These are phyloP conservation scores for Lodderomyces theae DNA, from an alignment of 1,139 yeast genomes.

Conservation along the genomic window DNA sequence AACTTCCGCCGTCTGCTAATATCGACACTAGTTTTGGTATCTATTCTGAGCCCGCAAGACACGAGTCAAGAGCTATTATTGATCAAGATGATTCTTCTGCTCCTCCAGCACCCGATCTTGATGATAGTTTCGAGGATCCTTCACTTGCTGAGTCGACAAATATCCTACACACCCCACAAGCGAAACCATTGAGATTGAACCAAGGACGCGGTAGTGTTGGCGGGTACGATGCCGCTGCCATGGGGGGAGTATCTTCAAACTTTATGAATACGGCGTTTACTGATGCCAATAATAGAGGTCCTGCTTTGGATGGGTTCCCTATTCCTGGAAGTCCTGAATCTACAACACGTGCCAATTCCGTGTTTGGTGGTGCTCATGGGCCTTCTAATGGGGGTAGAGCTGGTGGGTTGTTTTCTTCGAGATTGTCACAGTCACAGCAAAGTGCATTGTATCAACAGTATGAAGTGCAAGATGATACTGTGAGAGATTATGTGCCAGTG, in stretches of 20 bases:
- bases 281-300: neutral
- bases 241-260: too few species aligned
- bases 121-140: constrained; percentile 28
- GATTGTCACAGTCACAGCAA: constrained; percentile 47
- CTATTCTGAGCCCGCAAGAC: neutral
- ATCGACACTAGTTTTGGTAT: neutral
- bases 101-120: constrained; percentile 20
- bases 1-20: constrained; percentile 2
- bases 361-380: constrained; percentile 28
- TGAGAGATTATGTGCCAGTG: constrained; percentile 42
- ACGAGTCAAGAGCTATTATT: constrained; percentile 1
- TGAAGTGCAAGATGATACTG: constrained; percentile 49
- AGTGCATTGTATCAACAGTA: constrained; percentile 47
- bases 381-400: constrained; percentile 14
- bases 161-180: constrained; percentile 17
- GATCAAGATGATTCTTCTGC: neutral
- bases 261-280: neutral
- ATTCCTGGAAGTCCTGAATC: constrained; percentile 49
- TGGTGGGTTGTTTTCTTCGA: constrained; percentile 26
- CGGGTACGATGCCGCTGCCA: neutral
- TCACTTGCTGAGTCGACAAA: constrained; percentile 14
- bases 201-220: constrained; percentile 6
- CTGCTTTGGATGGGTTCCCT: constrained; percentile 35
- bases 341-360: constrained; percentile 47
- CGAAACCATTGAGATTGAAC: constrained; percentile 14